phyloP scores from a whole-genome alignment of 805 yeast species.

The Diddensiella santjacobensis region DNA sequence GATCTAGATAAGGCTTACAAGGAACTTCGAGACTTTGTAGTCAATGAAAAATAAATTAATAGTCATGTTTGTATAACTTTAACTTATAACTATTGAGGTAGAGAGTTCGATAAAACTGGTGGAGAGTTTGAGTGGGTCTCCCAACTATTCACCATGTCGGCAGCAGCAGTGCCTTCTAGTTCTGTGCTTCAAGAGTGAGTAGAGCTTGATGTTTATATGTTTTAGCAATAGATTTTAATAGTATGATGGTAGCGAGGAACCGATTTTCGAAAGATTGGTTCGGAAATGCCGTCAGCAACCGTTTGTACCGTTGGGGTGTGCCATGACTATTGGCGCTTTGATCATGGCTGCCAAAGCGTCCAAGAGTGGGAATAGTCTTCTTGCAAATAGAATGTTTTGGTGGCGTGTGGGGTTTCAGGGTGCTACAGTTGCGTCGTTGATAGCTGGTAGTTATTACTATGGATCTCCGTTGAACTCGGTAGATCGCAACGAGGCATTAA shows the following conservation, averaged over 20 bases:
- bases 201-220: neutral
- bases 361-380: conserved; percentile 62
- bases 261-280: conserved; percentile 20
- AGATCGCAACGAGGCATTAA: conserved; percentile 57
- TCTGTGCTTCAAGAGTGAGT: neutral
- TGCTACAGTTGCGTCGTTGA: conserved; percentile 74
- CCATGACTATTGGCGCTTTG: conserved; percentile 79
- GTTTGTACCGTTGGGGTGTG: conserved; percentile 76
- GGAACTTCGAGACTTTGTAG: conserved; percentile 65
- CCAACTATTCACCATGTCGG: neutral
- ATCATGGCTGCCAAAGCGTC: conserved; percentile 72
- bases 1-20: conserved; percentile 83
- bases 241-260: conserved; percentile 10
- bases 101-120: too few relatives aligned
- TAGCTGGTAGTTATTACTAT: conserved; percentile 71
- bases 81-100: too few relatives aligned
- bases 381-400: conserved; percentile 83
- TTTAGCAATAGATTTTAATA: too few relatives aligned
- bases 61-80: neutral
- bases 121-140: too few relatives aligned
- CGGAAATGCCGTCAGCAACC: conserved; percentile 77
- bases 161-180: neutral
- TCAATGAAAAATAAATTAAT: conserved; percentile 9
- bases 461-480: conserved; percentile 36
- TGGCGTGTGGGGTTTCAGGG: conserved; percentile 89